These are phyloP conservation scores for Cladosporium sp. DNA, from an alignment of 2,329 filamentous ascomycete genomes.

Conservation along the genomic window DNA sequence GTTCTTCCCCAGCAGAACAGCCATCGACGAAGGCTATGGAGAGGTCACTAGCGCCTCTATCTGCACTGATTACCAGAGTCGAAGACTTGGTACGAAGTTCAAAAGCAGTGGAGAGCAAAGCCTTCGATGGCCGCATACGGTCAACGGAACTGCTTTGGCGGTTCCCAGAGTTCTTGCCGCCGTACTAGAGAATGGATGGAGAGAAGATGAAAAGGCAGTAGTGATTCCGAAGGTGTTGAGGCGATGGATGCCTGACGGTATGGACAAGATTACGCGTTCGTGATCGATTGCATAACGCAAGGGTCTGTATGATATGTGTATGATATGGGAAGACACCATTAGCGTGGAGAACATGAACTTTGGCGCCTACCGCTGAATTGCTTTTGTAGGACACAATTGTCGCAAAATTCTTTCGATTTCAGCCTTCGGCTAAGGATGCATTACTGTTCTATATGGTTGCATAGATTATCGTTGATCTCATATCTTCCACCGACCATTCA, in stretches of 20 bases:
- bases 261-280: slow-evolving; percentile 1
- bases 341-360: too few relatives aligned
- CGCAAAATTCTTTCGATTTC: too few relatives aligned
- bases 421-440: neutral
- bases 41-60: slow-evolving; percentile 88
- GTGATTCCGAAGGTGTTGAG: slow-evolving; percentile 73
- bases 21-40: slow-evolving; percentile 72
- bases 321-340: neutral
- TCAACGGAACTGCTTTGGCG: slow-evolving; percentile 91
- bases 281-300: neutral
- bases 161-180: slow-evolving; percentile 86
- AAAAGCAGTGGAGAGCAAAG: slow-evolving; percentile 47
- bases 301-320: neutral
- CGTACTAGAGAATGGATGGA: slow-evolving; percentile 86
- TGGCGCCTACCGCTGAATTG: too few relatives aligned
- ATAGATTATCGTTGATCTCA: neutral
- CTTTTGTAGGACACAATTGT: too few relatives aligned
- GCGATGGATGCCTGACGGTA: slow-evolving; percentile 64
- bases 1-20: slow-evolving; percentile 76
- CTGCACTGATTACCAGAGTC: slow-evolving; percentile 91
- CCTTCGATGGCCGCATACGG: slow-evolving; percentile 75
- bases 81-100: slow-evolving; percentile 73
- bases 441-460: neutral
- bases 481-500: neutral
- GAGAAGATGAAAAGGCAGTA: slow-evolving; percentile 64